Base-by-base conservation (phyloP, 768 basidiomycete species). In the Kwoniella shandongensis region DNA sequence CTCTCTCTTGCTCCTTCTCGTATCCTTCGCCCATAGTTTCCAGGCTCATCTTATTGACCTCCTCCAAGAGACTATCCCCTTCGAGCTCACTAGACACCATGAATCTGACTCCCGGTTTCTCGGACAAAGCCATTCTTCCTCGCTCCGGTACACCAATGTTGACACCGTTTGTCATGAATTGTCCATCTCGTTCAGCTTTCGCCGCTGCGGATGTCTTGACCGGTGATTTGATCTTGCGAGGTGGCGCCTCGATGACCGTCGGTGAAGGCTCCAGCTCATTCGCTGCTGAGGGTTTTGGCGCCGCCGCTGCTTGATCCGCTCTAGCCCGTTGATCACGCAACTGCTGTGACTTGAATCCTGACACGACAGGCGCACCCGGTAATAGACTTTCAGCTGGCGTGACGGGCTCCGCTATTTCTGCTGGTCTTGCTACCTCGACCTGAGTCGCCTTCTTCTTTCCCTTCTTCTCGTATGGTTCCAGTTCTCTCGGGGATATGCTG, bases 21-120 rank as follows among this genome's bases (percentile, higher is more conserved):
- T 66, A 60, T n/a, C 61, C 62, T 22, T 66, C 73, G 11, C 53
- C 70, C 6, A 70, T 53, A 15, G 65, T 63, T 41, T 73, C 70
- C 54, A 76, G 51, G 50, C 69, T 73, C 70, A 73, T 76, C 60
- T 75, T 74, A 51, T 74, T 73, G 10, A 76, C 70, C 51, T 76
- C 75, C 25, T 74, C 70, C 20, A 76, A 47, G 22, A 76, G 48
- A 35, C 68, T 66, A 48, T 76, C 73, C 12, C 66, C 71, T 36
- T 76, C 75, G 3, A 75, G 62, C 58, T 76, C 73, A 47, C 66
- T 67, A 1, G 67, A 70, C 4, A 73, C 73, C 72, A 75, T 72
- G 56, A 76, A 76, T 32, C 70, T 52, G 10, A 76, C 73, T 18
- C 70, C 72, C 3, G 71, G 56, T 46, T 69, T 68, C 15, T 70